Base-by-base conservation (phyloP, 1,284 basidiomycete species). In the Sanghuangporus baumii region DNA sequence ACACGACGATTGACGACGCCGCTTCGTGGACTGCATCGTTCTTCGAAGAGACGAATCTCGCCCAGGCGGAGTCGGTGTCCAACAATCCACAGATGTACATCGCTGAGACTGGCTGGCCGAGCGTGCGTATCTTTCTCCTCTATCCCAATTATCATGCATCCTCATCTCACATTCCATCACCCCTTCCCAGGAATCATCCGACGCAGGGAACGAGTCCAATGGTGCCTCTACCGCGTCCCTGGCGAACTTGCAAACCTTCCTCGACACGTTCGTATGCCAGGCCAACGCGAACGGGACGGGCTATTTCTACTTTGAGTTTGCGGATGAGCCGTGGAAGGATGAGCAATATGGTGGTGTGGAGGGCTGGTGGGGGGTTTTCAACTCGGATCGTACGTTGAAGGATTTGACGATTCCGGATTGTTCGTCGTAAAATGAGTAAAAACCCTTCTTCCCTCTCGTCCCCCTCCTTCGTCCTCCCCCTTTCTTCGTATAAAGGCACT, bases 71-170 rank as follows among this genome's bases (percentile, higher is more conserved):
- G 18, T 66, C 71, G n/a, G 67, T 77, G n/a, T 60, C 82, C 14
- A 93, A 93, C 75, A 81, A 86, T 63, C 93, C 93, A 4, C 74
- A 78, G 61, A 87, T 89, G 80, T 94, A 86, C 75, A 93, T 96
- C 67, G 93, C 93, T 9, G 94, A 96, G 78, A 94, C 94, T 23
- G 95, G 95, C 43, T 97, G 95, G 95, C 95, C 95, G 12, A 87
- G 91, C 38, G 88, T 89, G 71, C 9, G 11, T 51, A 34, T 26
- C 38, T 47, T 36, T 26, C 20, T 55, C 7, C 20, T 57, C n/a
- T 43, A 50, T 14, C 1, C 36, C 18, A 48, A n/a, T 52, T 36
- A 11, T 26, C 14, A 18, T 16, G 3, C 34, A 14, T 50, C 51
- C 50, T 23, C 48, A 50, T 37, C 41, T 63, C 26, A 38, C 20